Percentiles rank a stretch among this genome's conserved stretches.
Evolutionary conservation across 2,329 filamentous ascomycete genomes (phyloP).

Genomic region (Biscogniauxia sp.): DNA sequence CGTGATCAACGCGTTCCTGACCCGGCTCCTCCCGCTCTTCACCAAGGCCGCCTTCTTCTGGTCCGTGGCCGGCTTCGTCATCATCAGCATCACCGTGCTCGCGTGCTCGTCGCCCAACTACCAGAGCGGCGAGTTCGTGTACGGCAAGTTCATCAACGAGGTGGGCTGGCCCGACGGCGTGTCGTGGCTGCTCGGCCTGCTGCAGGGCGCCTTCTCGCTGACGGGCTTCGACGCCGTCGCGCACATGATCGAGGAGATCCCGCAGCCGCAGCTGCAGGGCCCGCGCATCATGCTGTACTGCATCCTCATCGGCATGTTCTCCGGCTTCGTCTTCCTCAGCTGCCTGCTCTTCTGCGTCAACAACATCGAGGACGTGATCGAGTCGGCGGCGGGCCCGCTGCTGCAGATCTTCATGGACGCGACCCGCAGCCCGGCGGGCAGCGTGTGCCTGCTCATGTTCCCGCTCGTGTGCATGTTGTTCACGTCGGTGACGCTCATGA

Average conservation of each 20-base stretch:
- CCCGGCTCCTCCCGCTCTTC: constrained; percentile 59
- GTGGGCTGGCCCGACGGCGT: constrained; percentile 69
- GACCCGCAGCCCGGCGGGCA: constrained; percentile 58
- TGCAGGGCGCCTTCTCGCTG: constrained; percentile 51
- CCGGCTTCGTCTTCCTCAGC: constrained; percentile 61
- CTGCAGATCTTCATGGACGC: constrained; percentile 63
- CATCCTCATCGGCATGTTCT: constrained; percentile 60
- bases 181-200: constrained; percentile 53
- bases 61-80: constrained; percentile 65
- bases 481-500: constrained; percentile 62
- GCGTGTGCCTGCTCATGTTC: constrained; percentile 65
- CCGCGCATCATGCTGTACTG: constrained; percentile 46
- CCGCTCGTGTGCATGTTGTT: constrained; percentile 63
- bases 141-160: constrained; percentile 64
- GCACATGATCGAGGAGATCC: constrained; percentile 59
- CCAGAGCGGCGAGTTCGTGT: constrained; percentile 63
- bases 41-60: constrained; percentile 70
- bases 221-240: constrained; percentile 54
- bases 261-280: constrained; percentile 36
- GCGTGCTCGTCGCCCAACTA: constrained; percentile 65
- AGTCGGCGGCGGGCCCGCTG: constrained; percentile 54
- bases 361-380: constrained; percentile 55
- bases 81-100: constrained; percentile 69
- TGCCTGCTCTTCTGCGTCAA: constrained; percentile 63
- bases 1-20: constrained; percentile 63